A percentile compares a stretch with the other conserved stretches of the same genome.
Evolutionary conservation across 1,284 basidiomycete genomes (phyloP).

Genomic region (Trichosporon sp.): DNA sequence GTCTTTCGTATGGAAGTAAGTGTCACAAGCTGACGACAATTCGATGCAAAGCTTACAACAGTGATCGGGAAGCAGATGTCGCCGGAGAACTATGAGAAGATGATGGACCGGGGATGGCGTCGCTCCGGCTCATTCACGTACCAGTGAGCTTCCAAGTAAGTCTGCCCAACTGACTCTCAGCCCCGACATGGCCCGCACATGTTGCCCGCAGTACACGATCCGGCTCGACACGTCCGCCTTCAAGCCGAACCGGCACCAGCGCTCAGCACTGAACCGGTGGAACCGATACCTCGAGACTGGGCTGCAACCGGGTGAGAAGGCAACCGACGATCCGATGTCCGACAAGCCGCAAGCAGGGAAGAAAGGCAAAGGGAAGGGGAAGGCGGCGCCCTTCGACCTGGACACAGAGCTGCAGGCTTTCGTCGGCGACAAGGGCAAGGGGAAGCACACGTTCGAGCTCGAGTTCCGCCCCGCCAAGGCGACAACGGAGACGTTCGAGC

Average conservation of each 20-base stretch:
- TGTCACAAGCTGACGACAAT: slow-evolving; percentile 11
- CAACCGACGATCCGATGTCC: neutral
- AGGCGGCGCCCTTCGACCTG: slow-evolving; percentile 42
- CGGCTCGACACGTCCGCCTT: slow-evolving; percentile 76
- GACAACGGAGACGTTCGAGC: slow-evolving; percentile 74
- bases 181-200: slow-evolving; percentile 76
- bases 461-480: slow-evolving; percentile 72
- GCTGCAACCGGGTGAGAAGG: slow-evolving; percentile 18
- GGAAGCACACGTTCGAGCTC: slow-evolving; percentile 55
- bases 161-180: slow-evolving; percentile 55
- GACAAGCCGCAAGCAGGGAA: neutral
- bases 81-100: slow-evolving; percentile 54
- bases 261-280: slow-evolving; percentile 72
- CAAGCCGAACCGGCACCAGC: slow-evolving; percentile 73
- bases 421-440: slow-evolving; percentile 34
- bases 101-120: slow-evolving; percentile 89
- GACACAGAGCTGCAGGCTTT: slow-evolving; percentile 39
- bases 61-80: slow-evolving; percentile 18
- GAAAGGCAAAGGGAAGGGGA: slow-evolving; percentile 38
- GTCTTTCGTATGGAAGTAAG: slow-evolving; percentile 57
- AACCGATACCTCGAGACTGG: slow-evolving; percentile 59
- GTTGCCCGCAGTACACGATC: slow-evolving; percentile 93
- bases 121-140: slow-evolving; percentile 74
- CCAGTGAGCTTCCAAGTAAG: slow-evolving; percentile 40
- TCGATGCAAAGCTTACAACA: neutral